Evolutionary conservation across 2,329 filamentous ascomycete genomes (phyloP).

Genomic region (Colletotrichum siamense): DNA sequence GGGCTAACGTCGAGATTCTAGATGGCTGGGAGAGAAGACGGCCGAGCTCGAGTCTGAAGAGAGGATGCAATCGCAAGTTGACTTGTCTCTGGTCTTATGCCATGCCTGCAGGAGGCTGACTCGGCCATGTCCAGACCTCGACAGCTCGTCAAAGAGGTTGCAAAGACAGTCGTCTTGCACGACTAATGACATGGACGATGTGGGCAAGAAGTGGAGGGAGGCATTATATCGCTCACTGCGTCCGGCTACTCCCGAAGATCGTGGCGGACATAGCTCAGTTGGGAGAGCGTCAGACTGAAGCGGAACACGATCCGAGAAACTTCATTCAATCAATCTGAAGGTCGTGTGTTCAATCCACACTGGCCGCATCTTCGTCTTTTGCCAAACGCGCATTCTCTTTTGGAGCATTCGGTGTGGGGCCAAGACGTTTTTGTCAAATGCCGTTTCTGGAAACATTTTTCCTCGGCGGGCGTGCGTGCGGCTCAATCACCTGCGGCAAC

Average conservation of each 20-base stretch:
- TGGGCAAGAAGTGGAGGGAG: background rate
- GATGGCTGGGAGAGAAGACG: background rate
- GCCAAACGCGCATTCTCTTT: background rate
- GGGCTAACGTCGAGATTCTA: background rate
- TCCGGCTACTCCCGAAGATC: accelerated
- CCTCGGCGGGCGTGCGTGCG: background rate
- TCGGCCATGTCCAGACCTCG: background rate
- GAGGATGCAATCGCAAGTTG: background rate
- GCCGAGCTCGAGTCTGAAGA: background rate
- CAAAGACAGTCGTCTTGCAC: background rate
- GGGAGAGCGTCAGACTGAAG: slow-evolving; percentile 23
- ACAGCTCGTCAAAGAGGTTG: background rate
- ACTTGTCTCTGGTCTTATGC: background rate
- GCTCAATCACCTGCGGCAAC: background rate
- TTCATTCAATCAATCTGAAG: slow-evolving; percentile 21
- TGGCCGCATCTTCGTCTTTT: slow-evolving; percentile 17
- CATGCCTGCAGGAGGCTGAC: background rate
- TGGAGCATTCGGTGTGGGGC: background rate
- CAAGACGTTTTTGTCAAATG: background rate
- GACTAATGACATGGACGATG: background rate
- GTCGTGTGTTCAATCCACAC: slow-evolving; percentile 24
- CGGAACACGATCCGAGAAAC: background rate
- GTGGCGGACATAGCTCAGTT: slow-evolving; percentile 23
- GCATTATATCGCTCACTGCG: background rate
- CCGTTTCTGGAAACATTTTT: background rate